A percentile compares a stretch with the other conserved stretches of the same genome.
phyloP scores from a whole-genome alignment of 169 alveolate species.

The Plasmodium relictum region DNA sequence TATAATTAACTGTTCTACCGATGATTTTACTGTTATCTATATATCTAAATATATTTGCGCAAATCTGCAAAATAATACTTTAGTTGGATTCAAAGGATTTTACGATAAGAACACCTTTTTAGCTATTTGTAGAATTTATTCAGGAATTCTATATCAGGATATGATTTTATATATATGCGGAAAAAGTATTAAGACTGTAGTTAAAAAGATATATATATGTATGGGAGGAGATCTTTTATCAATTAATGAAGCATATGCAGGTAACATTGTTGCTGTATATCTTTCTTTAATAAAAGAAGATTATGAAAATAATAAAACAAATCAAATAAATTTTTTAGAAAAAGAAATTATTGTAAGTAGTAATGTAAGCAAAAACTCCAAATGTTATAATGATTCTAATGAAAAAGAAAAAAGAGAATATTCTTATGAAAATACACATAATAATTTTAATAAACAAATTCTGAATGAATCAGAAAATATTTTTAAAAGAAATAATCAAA shows the following conservation, averaged over 20 bases:
- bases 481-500: background rate
- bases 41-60: slow-evolving; percentile 76
- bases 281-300: slow-evolving; percentile 66
- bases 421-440: background rate
- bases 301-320: background rate
- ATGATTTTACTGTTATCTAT: slow-evolving; percentile 47
- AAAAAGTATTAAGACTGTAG: slow-evolving; percentile 43
- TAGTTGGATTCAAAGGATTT: slow-evolving; percentile 65
- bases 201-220: slow-evolving; percentile 79
- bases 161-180: slow-evolving; percentile 85
- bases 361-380: background rate
- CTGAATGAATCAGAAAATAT: background rate
- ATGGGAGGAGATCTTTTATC: slow-evolving; percentile 90
- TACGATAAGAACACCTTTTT: slow-evolving; percentile 59
- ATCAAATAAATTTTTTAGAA: background rate
- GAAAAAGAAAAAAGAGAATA: background rate
- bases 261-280: slow-evolving; percentile 86
- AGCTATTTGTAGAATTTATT: slow-evolving; percentile 77
- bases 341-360: slow-evolving; percentile 11
- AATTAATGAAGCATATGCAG: slow-evolving; percentile 83
- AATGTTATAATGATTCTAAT: background rate
- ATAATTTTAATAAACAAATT: slow-evolving; percentile 6
- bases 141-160: slow-evolving; percentile 85
- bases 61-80: slow-evolving; percentile 70
- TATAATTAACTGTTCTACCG: slow-evolving; percentile 30